phyloP scores from a whole-genome alignment of 208 protist species.

The Leishmania aethiopica region DNA sequence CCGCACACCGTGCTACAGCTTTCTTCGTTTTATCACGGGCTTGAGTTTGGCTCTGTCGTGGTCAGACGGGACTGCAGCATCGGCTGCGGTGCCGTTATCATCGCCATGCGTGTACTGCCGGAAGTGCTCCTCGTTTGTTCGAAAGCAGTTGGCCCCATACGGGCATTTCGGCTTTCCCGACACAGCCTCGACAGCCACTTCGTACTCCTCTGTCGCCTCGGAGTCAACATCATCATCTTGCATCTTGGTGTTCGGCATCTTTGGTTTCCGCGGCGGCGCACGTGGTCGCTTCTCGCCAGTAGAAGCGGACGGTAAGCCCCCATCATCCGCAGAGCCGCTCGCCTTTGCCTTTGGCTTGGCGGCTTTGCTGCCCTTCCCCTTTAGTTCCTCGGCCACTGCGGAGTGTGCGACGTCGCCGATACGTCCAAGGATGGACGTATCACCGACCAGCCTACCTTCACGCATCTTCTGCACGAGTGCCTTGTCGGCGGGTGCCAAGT shows the following conservation, averaged over 20 bases:
- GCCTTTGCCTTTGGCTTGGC: conserved; percentile 24
- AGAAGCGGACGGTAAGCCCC: background rate
- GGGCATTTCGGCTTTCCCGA: conserved; percentile 55
- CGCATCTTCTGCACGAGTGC: conserved; percentile 67
- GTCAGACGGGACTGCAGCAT: background rate
- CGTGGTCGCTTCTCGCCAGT: conserved; percentile 20
- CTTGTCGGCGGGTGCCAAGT: conserved; percentile 58
- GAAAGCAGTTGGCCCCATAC: conserved; percentile 72
- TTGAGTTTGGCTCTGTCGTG: background rate
- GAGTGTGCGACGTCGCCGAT: conserved; percentile 74
- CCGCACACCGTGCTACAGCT: background rate
- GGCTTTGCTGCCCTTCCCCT: conserved; percentile 22
- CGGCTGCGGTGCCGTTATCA: conserved; percentile 4
- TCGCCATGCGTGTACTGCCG: conserved; percentile 58
- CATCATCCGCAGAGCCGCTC: conserved; percentile 1
- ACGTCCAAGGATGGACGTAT: conserved; percentile 50
- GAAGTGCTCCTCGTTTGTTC: conserved; percentile 65
- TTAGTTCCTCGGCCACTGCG: conserved; percentile 30
- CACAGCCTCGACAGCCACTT: conserved; percentile 55
- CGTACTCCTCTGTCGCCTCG: conserved; percentile 75
- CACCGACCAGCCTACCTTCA: conserved; percentile 54
- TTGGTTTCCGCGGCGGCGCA: conserved; percentile 14
- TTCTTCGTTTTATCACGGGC: conserved; percentile 33
- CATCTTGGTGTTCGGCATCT: conserved; percentile 6
- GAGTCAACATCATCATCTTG: conserved; percentile 47